phyloP scores from a whole-genome alignment of 2,329 filamentous ascomycete genomes.

The Aspergillus ustus region DNA sequence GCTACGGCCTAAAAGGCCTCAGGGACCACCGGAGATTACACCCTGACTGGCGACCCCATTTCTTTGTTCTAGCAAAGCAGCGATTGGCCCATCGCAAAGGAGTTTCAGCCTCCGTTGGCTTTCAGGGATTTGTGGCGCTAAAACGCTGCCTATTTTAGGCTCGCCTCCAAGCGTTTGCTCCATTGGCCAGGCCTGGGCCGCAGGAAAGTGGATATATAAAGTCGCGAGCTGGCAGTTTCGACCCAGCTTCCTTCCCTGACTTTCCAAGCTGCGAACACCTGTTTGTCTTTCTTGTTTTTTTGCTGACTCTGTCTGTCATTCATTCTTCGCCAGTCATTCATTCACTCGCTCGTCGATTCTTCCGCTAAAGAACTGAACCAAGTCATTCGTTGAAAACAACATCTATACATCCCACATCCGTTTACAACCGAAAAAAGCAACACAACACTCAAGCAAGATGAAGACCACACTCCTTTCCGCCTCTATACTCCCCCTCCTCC shows the following conservation, averaged over 20 bases:
- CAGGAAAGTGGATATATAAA: background rate
- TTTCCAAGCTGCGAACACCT: background rate
- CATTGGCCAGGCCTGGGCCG: background rate
- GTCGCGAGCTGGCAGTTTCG: background rate
- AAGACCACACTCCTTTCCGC: background rate
- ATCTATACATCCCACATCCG: background rate
- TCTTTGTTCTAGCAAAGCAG: background rate
- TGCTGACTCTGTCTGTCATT: background rate
- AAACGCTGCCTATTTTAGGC: background rate
- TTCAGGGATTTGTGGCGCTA: background rate
- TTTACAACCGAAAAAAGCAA: background rate
- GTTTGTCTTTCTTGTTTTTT: background rate
- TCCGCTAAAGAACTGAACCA: background rate
- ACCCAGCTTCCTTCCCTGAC: background rate
- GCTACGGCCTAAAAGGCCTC: background rate
- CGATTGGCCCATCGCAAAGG: background rate
- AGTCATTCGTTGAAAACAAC: background rate
- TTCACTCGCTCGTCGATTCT: background rate
- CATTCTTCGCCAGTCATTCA: background rate
- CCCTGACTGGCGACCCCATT: background rate
- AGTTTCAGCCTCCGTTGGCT: background rate
- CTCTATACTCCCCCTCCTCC: background rate
- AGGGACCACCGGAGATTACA: background rate
- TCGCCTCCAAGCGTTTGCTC: background rate
- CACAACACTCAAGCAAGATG: background rate